Evolutionary conservation across 2,329 filamentous ascomycete genomes (phyloP).

Genomic region (Calonectria leucothoes): DNA sequence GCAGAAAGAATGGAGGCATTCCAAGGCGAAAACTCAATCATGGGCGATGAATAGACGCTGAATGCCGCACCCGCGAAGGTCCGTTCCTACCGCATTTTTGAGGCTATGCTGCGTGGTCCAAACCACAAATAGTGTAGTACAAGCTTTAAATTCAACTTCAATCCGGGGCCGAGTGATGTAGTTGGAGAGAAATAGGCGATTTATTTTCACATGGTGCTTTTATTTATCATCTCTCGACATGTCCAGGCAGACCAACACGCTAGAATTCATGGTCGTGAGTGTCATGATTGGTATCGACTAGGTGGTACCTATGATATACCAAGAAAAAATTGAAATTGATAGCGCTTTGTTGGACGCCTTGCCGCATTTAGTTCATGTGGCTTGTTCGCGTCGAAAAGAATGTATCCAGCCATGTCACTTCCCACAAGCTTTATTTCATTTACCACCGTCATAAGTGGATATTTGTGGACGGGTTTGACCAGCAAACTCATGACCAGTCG

Average conservation of each 20-base stretch:
- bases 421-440: not conserved
- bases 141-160: not conserved
- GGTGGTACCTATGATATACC: not conserved
- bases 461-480: not conserved
- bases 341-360: not conserved
- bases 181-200: not conserved
- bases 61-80: not conserved
- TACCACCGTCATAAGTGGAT: not conserved
- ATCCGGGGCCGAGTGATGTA: too few species aligned
- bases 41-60: not conserved
- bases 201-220: not conserved
- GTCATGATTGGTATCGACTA: not conserved
- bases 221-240: not conserved
- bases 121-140: too few species aligned
- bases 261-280: not conserved
- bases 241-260: not conserved
- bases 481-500: not conserved
- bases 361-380: not conserved
- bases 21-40: not conserved
- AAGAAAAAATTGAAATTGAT: not conserved
- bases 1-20: not conserved
- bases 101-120: not conserved
- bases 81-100: fast-evolving
- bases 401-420: not conserved
- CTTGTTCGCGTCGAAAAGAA: not conserved